phyloP scores from a whole-genome alignment of 805 yeast genomes.

The baker's yeast (Saccharomyces cerevisiae) region DNA sequence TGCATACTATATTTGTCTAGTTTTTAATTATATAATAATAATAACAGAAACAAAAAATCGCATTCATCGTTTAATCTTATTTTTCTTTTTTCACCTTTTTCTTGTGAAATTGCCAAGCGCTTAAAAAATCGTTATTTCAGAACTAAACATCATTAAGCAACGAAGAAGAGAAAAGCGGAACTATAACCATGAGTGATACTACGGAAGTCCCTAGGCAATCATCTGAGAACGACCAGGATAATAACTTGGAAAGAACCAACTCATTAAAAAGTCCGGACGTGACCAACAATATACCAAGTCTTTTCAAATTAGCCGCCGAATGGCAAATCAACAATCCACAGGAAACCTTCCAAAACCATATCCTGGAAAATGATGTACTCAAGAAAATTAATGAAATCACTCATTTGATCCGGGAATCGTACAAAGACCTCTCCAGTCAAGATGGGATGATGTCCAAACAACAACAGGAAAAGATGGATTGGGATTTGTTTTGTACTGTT shows the following conservation, averaged over 20 bases:
- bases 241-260: neutral
- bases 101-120: neutral
- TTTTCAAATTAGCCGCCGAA: conserved; percentile 16
- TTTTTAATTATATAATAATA: neutral
- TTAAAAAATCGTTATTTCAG: neutral
- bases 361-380: conserved; percentile 13
- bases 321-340: conserved; percentile 18
- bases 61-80: neutral
- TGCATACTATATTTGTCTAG: neutral
- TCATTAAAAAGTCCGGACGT: neutral
- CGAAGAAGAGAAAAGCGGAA: neutral
- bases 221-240: neutral
- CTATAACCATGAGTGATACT: neutral
- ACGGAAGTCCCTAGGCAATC: neutral
- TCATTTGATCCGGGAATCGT: conserved; percentile 4
- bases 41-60: neutral
- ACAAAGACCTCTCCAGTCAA: conserved; percentile 4
- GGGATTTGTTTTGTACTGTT: conserved; percentile 26
- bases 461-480: conserved; percentile 16
- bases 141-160: neutral
- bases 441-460: conserved; percentile 2
- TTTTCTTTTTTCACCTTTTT: neutral
- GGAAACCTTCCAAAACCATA: conserved; percentile 7
- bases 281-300: neutral
- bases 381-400: conserved; percentile 13